Base-by-base conservation (phyloP, 306 rosid species). In the Gynostemma pentaphyllum region DNA sequence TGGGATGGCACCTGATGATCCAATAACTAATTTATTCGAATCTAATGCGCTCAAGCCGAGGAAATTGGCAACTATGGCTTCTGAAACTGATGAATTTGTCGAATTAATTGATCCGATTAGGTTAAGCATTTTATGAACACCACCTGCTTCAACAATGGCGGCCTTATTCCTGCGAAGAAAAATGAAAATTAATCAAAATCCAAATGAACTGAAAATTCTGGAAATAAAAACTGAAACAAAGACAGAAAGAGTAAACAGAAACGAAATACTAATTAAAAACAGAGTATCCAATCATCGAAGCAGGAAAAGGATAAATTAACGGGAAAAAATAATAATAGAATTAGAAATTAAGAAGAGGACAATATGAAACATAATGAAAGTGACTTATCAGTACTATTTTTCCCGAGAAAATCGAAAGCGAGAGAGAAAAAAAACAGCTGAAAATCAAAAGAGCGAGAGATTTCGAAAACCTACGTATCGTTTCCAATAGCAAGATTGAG, bases 401-500 rank as follows among this genome's bases (percentile, higher is more conserved):
- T 48, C 53, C 44, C 1, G 23, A 50, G 13, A 50, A 49, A 4
- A 21, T 22, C 4, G 32, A 24, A 3, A 12, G 9, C 9, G 0
- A 9, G 9, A 50, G 16, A 24, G 36, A 18, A 34, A 34, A 4
- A 34, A 9, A 34, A 34, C 9, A 34, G 9, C 9, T 34, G 5
- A 4, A 16, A 30, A 1, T 0, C 9, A 10, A 22, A 48, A 23
- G 3, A 0, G 2, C 21, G 22, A 23, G 2, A 4, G 45, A 56
- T 56, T 4, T n/a, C 27, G n/a, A 56, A 32, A 56, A 34, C 99
- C 68, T 62, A 94, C 99, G 74, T 75, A 61, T 94, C 90, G 77
- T 86, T 94, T 62, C 89, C 94, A 81, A 94, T 88, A 48, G 88
- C 99, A 60, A 94, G 94, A 76, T 94, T 94, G 84, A 94, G 99